These are phyloP conservation scores for Lobosporangium transversale DNA, from an alignment of 192 early-diverging fungal species.

Conservation along the genomic window DNA sequence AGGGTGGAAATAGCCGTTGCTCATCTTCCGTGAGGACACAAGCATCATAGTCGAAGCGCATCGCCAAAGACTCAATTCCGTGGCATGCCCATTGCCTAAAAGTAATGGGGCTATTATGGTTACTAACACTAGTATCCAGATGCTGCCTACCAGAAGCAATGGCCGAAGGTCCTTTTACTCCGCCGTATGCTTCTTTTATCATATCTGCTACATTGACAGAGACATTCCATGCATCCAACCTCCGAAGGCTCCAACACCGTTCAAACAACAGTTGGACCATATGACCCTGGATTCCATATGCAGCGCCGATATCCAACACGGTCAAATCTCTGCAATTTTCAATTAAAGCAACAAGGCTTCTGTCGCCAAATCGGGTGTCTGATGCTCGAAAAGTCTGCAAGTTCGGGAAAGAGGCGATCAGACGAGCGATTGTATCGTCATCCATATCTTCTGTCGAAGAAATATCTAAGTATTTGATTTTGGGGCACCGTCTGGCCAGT, in stretches of 20 bases:
- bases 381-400: conserved; percentile 16
- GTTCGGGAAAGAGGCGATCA: conserved; percentile 16
- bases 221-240: conserved; percentile 16
- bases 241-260: conserved; percentile 2
- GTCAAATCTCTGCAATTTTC: conserved; percentile 13
- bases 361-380: conserved; percentile 20
- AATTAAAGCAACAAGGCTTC: conserved; percentile 10
- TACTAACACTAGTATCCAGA: too few relatives aligned
- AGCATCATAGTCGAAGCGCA: conserved; percentile 18
- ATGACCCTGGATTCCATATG: conserved; percentile 6
- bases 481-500: conserved; percentile 24
- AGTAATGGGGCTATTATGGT: background rate
- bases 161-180: background rate
- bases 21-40: conserved; percentile 5
- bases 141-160: too few relatives aligned
- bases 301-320: conserved; percentile 11
- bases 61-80: conserved; percentile 8
- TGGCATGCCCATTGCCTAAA: conserved; percentile 25
- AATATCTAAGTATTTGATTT: conserved; percentile 25
- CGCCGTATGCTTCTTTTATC: conserved; percentile 22
- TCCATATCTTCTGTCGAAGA: conserved; percentile 21
- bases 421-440: conserved; percentile 10
- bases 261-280: conserved; percentile 26
- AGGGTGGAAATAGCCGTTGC: conserved; percentile 7
- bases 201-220: conserved; percentile 20